Conservation (phyloP, 768 basidiomycete species). For the Coprinellus aureogranulatus region DNA sequence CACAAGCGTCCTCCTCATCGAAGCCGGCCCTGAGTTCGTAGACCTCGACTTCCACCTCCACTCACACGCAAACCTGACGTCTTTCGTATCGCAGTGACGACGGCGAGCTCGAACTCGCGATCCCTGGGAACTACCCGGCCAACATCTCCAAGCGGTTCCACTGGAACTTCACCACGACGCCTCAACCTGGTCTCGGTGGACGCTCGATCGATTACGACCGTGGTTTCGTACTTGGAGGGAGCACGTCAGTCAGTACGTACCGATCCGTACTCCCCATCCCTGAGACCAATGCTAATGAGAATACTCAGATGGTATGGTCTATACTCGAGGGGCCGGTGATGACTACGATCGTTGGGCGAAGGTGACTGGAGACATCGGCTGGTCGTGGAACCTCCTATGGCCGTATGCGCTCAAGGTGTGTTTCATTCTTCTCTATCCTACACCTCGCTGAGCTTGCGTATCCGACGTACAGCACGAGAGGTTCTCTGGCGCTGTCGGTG, state of each 20-base stretch:
- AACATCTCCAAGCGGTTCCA: conserved; percentile 15
- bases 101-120: conserved; percentile 14
- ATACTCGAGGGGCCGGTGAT: conserved; percentile 20
- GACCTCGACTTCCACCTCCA: not conserved
- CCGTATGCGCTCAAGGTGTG: conserved; percentile 20
- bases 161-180: conserved; percentile 32
- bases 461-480: conserved; percentile 12
- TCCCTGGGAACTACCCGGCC: conserved; percentile 11
- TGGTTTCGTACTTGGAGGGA: conserved; percentile 32
- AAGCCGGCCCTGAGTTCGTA: conserved; percentile 29
- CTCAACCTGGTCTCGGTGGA: conserved; percentile 25
- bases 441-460: not conserved
- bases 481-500: conserved; percentile 15
- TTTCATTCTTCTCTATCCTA: not conserved
- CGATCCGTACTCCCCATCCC: not conserved
- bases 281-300: not conserved
- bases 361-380: conserved; percentile 18
- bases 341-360: conserved; percentile 21
- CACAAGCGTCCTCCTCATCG: conserved; percentile 26
- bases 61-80: no score
- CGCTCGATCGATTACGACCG: conserved; percentile 24
- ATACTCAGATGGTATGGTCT: conserved; percentile 20
- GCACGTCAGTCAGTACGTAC: conserved; percentile 28
- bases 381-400: conserved; percentile 22
- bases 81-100: conserved; percentile 14